These are phyloP conservation scores for Boletus sensibilis DNA, from an alignment of 768 basidiomycete genomes.

Conservation along the genomic window DNA sequence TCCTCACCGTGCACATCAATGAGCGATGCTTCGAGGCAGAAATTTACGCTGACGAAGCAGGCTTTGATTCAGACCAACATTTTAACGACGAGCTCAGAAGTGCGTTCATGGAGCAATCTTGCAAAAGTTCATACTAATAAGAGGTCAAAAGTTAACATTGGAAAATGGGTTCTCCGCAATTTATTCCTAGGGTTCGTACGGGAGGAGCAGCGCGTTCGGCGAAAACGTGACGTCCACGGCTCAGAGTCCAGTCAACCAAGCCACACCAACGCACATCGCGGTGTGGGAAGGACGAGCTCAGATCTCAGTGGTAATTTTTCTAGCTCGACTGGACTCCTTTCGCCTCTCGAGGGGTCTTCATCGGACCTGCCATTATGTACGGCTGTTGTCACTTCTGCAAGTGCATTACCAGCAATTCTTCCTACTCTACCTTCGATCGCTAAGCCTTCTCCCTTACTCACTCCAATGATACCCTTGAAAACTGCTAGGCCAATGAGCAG, in stretches of 20 bases:
- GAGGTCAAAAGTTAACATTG: conserved; percentile 70
- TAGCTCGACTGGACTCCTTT: conserved; percentile 23
- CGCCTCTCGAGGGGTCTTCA: conserved; percentile 29
- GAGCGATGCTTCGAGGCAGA: conserved; percentile 93
- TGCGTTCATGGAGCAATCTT: conserved; percentile 39
- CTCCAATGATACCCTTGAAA: conserved; percentile 57
- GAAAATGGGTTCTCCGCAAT: conserved; percentile 88
- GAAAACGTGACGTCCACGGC: conserved; percentile 31
- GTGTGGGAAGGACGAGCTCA: conserved; percentile 21
- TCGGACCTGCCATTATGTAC: conserved; percentile 28
- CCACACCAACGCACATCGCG: conserved; percentile 24
- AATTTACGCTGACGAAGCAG: conserved; percentile 91
- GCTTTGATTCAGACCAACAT: conserved; percentile 56
- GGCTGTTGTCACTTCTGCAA: conserved; percentile 60
- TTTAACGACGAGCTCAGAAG: conserved; percentile 80
- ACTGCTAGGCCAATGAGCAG: conserved; percentile 30
- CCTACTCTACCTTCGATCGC: conserved; percentile 45
- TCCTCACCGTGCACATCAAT: conserved; percentile 82
- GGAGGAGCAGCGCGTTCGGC: conserved; percentile 56
- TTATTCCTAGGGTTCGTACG: conserved; percentile 76
- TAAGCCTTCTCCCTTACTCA: conserved; percentile 53
- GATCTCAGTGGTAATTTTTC: conserved; percentile 26
- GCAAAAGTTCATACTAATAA: conserved; percentile 5
- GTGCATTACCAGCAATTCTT: conserved; percentile 64
- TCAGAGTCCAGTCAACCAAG: conserved; percentile 16